Evolutionary conservation across 768 basidiomycete species (phyloP), one percentile per base, ranked within the genome.

Genomic region (Leccinum aurantiacum): DNA sequence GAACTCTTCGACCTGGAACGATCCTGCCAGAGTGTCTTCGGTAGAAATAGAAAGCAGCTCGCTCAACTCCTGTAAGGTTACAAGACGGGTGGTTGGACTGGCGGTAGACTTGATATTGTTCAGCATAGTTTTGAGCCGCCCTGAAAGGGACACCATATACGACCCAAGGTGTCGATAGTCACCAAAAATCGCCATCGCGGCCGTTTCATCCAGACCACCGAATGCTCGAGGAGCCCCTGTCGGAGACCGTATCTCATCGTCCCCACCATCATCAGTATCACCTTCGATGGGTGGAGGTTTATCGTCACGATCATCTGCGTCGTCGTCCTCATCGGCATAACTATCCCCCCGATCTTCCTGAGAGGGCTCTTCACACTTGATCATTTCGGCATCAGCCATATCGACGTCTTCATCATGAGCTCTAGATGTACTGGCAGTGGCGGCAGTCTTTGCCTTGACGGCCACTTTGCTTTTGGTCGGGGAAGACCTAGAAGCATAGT

Each of bases 11-110:
- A 95, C 89, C 63, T 90, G 91, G 77, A 99, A 96, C n/a, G 91
- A 95, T 46, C 94, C 94, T 9, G 93, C 91, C 50, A 99, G 79
- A 7, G 95, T 98, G 72, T 99, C 97, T 76, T 98, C 96, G 2
- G 94, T 98, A 74, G 93, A 93, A 77, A 98, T 95, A 61, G 92
- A 91, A 58, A 99, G 85, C 35, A 98, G 75, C 72, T 98, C 96
- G 76, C 92, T 94, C 55, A 97, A 83, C 69, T 99, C 96, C 70
- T 98, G 95, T 29, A 99, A 78, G 5, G 95, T 95, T 48, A 93
- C 77, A 29, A 98, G 84, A 52, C 95, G 89, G 44, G 88, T 90
- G 0, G 90, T 92, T 11, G 91, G 88, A 71, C 91, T 91, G 33
- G 92, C 90, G 29, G 88, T 86, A 24, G 84, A 71, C 75, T 91